Percentiles rank a stretch among this genome's conserved stretches.
Conservation (phyloP, 768 basidiomycete genomes). For the Boletus coccyginus region DNA sequence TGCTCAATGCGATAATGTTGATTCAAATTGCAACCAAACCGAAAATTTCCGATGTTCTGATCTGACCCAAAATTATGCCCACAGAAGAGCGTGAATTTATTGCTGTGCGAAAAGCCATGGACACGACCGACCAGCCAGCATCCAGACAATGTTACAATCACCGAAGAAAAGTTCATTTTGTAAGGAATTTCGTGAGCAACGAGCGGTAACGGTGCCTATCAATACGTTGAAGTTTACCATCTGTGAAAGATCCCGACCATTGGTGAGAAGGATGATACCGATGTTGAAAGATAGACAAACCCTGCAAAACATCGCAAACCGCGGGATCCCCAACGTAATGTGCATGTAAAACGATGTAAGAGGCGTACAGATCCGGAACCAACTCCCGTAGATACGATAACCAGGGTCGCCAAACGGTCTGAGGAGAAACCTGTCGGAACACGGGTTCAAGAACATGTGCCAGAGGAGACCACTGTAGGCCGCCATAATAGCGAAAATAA, state of each 20-base stretch:
- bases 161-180: constrained; percentile 49
- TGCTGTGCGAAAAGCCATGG: not conserved
- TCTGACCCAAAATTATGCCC: constrained; percentile 57
- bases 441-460: constrained; percentile 52
- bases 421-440: constrained; percentile 52
- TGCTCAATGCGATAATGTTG: constrained; percentile 54
- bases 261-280: constrained; percentile 30
- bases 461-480: constrained; percentile 56
- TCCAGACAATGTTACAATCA: constrained; percentile 57
- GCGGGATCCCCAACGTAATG: not conserved
- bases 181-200: not conserved
- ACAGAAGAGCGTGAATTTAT: constrained; percentile 7
- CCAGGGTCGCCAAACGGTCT: constrained; percentile 51
- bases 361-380: constrained; percentile 38
- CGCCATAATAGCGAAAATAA: constrained; percentile 37
- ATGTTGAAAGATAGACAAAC: constrained; percentile 56
- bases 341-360: not conserved
- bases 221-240: constrained; percentile 44
- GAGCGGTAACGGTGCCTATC: not conserved
- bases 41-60: constrained; percentile 53
- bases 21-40: constrained; percentile 57
- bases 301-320: constrained; percentile 50
- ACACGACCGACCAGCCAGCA: constrained; percentile 10
- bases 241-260: constrained; percentile 54
- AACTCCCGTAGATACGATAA: constrained; percentile 51